phyloP scores from a whole-genome alignment of 2,329 filamentous ascomycete species.

The Blastomyces gilchristii region DNA sequence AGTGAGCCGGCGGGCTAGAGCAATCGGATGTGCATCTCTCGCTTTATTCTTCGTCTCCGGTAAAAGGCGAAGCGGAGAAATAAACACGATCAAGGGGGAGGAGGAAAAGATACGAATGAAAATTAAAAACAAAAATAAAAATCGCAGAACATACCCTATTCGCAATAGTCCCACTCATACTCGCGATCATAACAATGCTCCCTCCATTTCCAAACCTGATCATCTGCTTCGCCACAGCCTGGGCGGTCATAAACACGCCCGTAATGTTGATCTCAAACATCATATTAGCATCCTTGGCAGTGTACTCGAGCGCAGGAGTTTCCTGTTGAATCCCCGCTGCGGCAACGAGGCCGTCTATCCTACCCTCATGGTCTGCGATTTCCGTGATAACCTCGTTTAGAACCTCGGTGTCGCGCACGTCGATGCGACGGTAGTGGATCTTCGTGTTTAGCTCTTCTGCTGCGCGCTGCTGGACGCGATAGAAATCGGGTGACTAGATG shows the following conservation, averaged over 20 bases:
- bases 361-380: slow-evolving; percentile 60
- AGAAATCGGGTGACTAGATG: slow-evolving; percentile 48
- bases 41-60: not conserved
- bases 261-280: slow-evolving; percentile 55
- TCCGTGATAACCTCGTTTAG: slow-evolving; percentile 57
- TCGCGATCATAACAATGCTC: slow-evolving; percentile 53
- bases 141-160: slow-evolving; percentile 36
- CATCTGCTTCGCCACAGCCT: slow-evolving; percentile 48
- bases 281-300: slow-evolving; percentile 48
- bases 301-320: slow-evolving; percentile 70
- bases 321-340: slow-evolving; percentile 69
- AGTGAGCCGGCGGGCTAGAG: not conserved
- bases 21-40: not conserved
- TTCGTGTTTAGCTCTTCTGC: slow-evolving; percentile 54
- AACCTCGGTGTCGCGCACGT: slow-evolving; percentile 61
- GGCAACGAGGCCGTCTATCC: slow-evolving; percentile 69
- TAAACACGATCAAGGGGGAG: too few relatives aligned
- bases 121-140: not conserved
- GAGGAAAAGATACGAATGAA: not conserved
- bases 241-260: slow-evolving; percentile 53
- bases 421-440: slow-evolving; percentile 65
- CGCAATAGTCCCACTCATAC: slow-evolving; percentile 52
- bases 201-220: slow-evolving; percentile 44
- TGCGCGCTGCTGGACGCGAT: slow-evolving; percentile 53
- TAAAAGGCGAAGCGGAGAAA: not conserved